Percentiles rank a stretch among this genome's conserved stretches.
phyloP scores from a whole-genome alignment of 1,284 basidiomycete species.

The Taiwanofungus camphoratus region DNA sequence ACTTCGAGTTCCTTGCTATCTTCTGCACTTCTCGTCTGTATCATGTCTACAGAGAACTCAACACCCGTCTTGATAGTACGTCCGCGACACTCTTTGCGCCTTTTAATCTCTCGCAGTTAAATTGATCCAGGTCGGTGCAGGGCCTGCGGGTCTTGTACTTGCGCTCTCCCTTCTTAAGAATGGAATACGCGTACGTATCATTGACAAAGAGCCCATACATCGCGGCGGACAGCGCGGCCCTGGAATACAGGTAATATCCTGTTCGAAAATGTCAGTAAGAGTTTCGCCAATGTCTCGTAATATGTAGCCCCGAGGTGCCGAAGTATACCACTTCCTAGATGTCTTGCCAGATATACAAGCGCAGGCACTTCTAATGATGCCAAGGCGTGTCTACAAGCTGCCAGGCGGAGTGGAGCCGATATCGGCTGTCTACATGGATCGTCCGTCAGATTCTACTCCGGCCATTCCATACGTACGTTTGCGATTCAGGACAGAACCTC shows the following conservation, averaged over 20 bases:
- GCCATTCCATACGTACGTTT: constrained; percentile 15
- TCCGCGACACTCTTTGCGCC: too few species aligned
- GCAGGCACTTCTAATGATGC: background rate
- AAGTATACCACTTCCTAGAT: constrained; percentile 15
- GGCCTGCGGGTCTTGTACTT: constrained; percentile 18
- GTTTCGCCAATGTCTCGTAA: background rate
- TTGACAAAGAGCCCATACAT: constrained; percentile 24
- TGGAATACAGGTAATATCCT: constrained; percentile 21
- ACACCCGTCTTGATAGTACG: too few species aligned
- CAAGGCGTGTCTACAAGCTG: constrained; percentile 10
- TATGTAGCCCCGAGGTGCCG: constrained; percentile 13
- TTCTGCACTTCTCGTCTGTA: constrained; percentile 25
- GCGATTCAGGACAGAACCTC: constrained; percentile 21
- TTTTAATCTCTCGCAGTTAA: too few species aligned
- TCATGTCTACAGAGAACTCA: too few species aligned
- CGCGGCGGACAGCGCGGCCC: constrained; percentile 20
- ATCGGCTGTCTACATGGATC: constrained; percentile 5
- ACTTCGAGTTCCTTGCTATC: background rate
- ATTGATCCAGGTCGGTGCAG: constrained; percentile 17
- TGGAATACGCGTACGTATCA: constrained; percentile 27
- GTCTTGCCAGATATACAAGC: constrained; percentile 11
- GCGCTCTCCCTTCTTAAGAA: constrained; percentile 18
- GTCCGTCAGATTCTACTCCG: constrained; percentile 11
- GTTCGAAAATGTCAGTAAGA: background rate
- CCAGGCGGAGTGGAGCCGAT: constrained; percentile 9